Conservation (phyloP, 1,284 basidiomycete species). For the Apiotrichum montevideense region DNA sequence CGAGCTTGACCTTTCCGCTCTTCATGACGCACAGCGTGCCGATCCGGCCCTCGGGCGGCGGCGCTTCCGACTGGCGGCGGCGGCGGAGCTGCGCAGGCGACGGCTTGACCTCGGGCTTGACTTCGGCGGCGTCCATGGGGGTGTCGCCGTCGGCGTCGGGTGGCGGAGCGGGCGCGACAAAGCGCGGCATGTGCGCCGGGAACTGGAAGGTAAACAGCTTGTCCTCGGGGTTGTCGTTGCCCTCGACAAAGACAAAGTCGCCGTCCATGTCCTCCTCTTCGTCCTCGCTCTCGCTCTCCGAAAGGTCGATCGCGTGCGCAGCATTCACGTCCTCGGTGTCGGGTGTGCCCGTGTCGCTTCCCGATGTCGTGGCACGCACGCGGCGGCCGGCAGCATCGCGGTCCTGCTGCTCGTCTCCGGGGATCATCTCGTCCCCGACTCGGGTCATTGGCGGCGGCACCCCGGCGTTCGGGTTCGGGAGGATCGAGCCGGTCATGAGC, state of each 20-base stretch:
- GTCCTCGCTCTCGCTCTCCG: conserved; percentile 79
- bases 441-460: conserved; percentile 11
- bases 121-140: conserved; percentile 4
- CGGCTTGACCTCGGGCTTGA: conserved; percentile 29
- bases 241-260: conserved; percentile 57
- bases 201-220: conserved; percentile 88
- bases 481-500: neutral
- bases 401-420: conserved; percentile 37
- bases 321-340: conserved; percentile 51
- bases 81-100: conserved; percentile 19
- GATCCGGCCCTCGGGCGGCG: conserved; percentile 65
- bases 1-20: conserved; percentile 81
- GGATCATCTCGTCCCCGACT: conserved; percentile 36
- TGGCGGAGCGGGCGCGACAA: conserved; percentile 44
- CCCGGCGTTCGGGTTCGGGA: conserved; percentile 7
- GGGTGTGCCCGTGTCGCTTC: conserved; percentile 20
- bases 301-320: conserved; percentile 69
- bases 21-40: conserved; percentile 75
- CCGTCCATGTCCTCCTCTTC: conserved; percentile 76
- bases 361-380: conserved; percentile 35
- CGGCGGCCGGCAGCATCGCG: conserved; percentile 33
- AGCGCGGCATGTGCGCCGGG: conserved; percentile 77
- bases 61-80: conserved; percentile 31
- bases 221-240: conserved; percentile 52
- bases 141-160: conserved; percentile 27